Percentiles rank a stretch among this genome's conserved stretches.
Evolutionary conservation across 805 yeast species (phyloP).

Genomic region (Blastobotrys americana): DNA sequence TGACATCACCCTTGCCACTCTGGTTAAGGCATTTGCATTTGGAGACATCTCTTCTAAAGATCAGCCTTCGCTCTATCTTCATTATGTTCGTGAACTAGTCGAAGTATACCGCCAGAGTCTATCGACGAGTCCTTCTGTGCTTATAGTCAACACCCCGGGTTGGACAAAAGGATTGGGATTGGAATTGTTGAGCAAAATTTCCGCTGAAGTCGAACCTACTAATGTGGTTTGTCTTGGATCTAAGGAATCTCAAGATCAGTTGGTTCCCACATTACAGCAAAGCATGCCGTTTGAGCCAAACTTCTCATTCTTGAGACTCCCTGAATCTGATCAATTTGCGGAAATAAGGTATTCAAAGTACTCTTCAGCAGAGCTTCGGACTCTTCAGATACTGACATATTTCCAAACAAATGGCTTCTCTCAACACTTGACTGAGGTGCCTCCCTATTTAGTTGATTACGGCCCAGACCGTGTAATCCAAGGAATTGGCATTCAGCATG

Average conservation of each 20-base stretch:
- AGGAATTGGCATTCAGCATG: constrained; percentile 25
- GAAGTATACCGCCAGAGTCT: constrained; percentile 22
- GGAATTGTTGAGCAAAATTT: constrained; percentile 47
- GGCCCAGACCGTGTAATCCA: constrained; percentile 16
- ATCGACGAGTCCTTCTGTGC: constrained; percentile 20
- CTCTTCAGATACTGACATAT: constrained; percentile 25
- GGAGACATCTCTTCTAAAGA: constrained; percentile 68
- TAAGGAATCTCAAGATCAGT: constrained; percentile 19
- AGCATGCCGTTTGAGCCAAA: background rate
- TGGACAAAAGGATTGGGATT: constrained; percentile 88
- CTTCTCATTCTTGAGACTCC: background rate
- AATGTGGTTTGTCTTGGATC: constrained; percentile 49
- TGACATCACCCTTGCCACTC: constrained; percentile 21
- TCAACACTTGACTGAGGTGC: constrained; percentile 29
- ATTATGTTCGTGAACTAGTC: constrained; percentile 38
- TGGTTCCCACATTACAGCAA: background rate
- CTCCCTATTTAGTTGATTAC: constrained; percentile 27
- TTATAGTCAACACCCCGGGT: constrained; percentile 77
- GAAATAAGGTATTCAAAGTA: background rate
- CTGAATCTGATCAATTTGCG: background rate
- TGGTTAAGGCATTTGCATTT: constrained; percentile 34
- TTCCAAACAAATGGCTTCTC: constrained; percentile 19
- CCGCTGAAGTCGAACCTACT: constrained; percentile 42
- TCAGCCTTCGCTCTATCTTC: constrained; percentile 50
- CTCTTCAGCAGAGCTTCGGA: constrained; percentile 20